phyloP scores from a whole-genome alignment of 495 filamentous ascomycete species.

The Aspergillus carlsbadensis region DNA sequence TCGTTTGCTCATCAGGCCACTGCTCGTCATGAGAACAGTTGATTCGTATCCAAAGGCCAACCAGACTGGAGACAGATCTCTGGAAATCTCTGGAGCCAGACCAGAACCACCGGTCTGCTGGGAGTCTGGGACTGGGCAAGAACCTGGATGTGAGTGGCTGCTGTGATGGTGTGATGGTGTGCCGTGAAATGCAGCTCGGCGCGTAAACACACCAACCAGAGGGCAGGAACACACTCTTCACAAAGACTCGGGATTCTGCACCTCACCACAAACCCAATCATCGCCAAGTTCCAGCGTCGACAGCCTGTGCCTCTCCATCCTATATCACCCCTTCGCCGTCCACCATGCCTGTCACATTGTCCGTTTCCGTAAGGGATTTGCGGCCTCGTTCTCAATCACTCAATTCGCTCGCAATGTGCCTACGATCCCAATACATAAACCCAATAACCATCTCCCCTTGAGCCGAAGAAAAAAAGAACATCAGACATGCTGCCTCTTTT shows the following conservation, averaged over 20 bases:
- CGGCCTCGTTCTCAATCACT: constrained; percentile 23
- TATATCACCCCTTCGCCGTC: constrained; percentile 23
- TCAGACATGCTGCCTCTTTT: constrained; percentile 15
- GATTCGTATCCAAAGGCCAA: too few relatives aligned
- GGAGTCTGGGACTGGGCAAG: background rate
- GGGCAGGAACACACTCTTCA: constrained; percentile 6
- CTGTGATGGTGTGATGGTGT: constrained; percentile 15
- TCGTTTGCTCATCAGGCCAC: too few relatives aligned
- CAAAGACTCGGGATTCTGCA: constrained; percentile 20
- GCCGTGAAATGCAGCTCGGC: constrained; percentile 23
- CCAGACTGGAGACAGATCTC: too few relatives aligned
- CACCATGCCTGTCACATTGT: constrained; percentile 15
- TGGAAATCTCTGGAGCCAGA: too few relatives aligned
- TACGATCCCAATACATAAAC: constrained; percentile 21
- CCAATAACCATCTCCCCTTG: constrained; percentile 1
- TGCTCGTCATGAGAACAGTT: too few relatives aligned
- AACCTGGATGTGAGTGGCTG: constrained; percentile 6
- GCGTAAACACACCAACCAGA: constrained; percentile 39
- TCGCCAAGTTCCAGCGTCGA: background rate
- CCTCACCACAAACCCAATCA: constrained; percentile 32
- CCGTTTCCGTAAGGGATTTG: constrained; percentile 26
- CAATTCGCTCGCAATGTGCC: constrained; percentile 17
- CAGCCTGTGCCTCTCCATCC: constrained; percentile 14
- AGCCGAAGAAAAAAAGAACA: background rate
- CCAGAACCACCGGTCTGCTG: background rate